Conservation (phyloP, 371 early-diverging fungal species). For the Mucor velutinosus region DNA sequence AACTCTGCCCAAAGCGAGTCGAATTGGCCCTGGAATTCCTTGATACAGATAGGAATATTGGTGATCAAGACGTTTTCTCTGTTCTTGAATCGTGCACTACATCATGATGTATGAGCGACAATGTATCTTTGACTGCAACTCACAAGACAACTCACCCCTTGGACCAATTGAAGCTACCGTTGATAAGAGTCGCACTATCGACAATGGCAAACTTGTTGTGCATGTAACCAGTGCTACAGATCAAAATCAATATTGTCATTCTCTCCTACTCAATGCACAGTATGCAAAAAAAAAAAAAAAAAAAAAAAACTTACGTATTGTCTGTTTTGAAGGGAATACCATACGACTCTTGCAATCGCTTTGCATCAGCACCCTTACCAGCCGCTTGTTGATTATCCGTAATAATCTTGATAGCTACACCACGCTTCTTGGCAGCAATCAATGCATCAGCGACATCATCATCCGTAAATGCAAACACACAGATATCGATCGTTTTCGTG, state of each 20-base stretch:
- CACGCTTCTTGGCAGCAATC: conserved; percentile 58
- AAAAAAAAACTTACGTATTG: conserved; percentile 33
- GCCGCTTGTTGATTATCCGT: conserved; percentile 69
- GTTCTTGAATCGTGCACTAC: conserved; percentile 60
- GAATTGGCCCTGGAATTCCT: conserved; percentile 56
- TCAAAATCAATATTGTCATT: too few relatives aligned
- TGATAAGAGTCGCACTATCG: conserved; percentile 49
- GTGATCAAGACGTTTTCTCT: conserved; percentile 61
- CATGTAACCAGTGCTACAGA: conserved; percentile 52
- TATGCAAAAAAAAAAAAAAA: neutral
- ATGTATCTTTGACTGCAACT: neutral
- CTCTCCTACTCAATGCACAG: neutral
- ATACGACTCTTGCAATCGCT: conserved; percentile 50
- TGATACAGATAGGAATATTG: conserved; percentile 51
- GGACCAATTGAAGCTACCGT: conserved; percentile 68
- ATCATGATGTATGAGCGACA: neutral
- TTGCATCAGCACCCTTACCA: conserved; percentile 60
- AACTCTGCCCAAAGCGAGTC: conserved; percentile 56
- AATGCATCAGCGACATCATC: conserved; percentile 65
- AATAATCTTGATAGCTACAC: conserved; percentile 54
- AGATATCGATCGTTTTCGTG: conserved; percentile 58
- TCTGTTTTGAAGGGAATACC: conserved; percentile 59
- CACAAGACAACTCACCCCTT: conserved; percentile 39
- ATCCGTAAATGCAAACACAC: conserved; percentile 70
- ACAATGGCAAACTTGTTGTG: conserved; percentile 65